Evolutionary conservation across 805 yeast genomes (phyloP).

Genomic region (Candida easanensis): DNA sequence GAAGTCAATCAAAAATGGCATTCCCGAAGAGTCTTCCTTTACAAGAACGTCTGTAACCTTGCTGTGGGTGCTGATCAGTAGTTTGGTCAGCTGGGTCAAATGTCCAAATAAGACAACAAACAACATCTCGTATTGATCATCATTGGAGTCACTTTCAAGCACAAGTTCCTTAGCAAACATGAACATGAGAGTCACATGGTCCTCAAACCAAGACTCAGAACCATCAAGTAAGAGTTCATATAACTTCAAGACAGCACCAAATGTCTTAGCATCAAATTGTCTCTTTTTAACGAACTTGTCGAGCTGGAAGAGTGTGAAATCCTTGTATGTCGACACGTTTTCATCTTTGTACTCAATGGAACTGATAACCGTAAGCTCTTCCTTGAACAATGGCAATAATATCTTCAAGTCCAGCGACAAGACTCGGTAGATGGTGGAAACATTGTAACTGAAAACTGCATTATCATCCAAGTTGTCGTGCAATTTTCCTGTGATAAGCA

Average conservation of each 20-base stretch:
- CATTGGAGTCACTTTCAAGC: constrained; percentile 7
- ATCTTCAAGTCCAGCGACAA: constrained; percentile 42
- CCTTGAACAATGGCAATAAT: constrained; percentile 47
- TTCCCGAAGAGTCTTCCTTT: constrained; percentile 12
- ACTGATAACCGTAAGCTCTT: constrained; percentile 59
- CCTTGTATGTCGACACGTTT: constrained; percentile 58
- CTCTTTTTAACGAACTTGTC: constrained; percentile 42
- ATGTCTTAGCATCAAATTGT: constrained; percentile 36
- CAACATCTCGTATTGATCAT: constrained; percentile 18
- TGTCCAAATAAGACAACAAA: constrained; percentile 25
- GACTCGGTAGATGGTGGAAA: constrained; percentile 51
- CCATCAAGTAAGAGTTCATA: constrained; percentile 52
- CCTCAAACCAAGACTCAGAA: constrained; percentile 49
- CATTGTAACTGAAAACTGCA: constrained; percentile 58
- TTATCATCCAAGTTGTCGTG: constrained; percentile 55
- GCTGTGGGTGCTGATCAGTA: constrained; percentile 17
- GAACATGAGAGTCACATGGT: constrained; percentile 41
- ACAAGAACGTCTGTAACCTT: constrained; percentile 18
- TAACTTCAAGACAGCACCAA: constrained; percentile 43
- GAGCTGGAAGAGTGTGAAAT: constrained; percentile 45
- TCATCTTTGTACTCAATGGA: constrained; percentile 41
- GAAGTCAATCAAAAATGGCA: constrained; percentile 24
- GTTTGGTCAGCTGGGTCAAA: constrained; percentile 21
- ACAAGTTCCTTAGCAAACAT: constrained; percentile 31
- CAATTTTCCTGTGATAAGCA: constrained; percentile 55